Conservation (phyloP, 1,139 yeast genomes). For the Insectozyma bohioensis region DNA sequence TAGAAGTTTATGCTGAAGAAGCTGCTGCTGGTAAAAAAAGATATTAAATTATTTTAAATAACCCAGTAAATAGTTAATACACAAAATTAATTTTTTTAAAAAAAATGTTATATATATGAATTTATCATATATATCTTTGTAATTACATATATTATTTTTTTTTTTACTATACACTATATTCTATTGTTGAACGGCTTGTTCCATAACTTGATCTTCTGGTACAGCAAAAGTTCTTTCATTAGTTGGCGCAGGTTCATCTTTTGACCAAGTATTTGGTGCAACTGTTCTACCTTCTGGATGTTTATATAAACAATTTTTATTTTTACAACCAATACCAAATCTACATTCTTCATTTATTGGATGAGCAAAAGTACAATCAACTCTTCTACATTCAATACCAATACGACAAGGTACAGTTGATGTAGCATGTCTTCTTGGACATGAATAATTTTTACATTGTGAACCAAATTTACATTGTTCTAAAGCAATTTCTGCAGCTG, state of each 20-base stretch:
- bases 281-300: slow-evolving; percentile 74
- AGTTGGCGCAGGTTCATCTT: slow-evolving; percentile 18
- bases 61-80: no score
- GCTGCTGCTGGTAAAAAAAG: slow-evolving; percentile 76
- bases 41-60: slow-evolving; percentile 41
- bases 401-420: slow-evolving; percentile 74
- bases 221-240: slow-evolving; percentile 69
- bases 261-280: slow-evolving; percentile 47
- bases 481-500: slow-evolving; percentile 49
- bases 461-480: slow-evolving; percentile 82
- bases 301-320: slow-evolving; percentile 64
- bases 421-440: slow-evolving; percentile 84
- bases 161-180: not conserved
- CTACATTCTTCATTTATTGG: slow-evolving; percentile 79
- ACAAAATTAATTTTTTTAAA: no score
- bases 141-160: not conserved
- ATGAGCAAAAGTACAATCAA: slow-evolving; percentile 80
- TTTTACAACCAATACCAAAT: slow-evolving; percentile 72
- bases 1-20: slow-evolving; percentile 89
- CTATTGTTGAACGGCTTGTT: slow-evolving; percentile 54
- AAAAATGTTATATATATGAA: no score
- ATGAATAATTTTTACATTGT: slow-evolving; percentile 71
- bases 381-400: slow-evolving; percentile 73
- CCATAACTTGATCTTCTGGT: slow-evolving; percentile 73
- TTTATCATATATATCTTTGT: no score